phyloP scores from a whole-genome alignment of 306 rosid genomes.

The Corylus heterophylla region DNA sequence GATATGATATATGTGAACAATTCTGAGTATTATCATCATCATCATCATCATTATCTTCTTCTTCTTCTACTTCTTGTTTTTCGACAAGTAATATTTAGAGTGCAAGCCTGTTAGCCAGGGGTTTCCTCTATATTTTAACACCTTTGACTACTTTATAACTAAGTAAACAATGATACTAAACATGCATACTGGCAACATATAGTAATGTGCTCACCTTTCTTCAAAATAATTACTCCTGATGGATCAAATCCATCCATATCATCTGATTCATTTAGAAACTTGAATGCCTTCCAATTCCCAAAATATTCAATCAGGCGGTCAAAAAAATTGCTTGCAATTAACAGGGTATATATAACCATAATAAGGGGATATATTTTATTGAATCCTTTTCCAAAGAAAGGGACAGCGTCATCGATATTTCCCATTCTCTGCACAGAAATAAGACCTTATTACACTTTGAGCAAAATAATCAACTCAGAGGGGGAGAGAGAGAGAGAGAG shows the following conservation, averaged over 20 bases:
- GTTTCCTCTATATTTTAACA: background rate
- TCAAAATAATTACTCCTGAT: conserved; percentile 82
- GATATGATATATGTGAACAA: conserved; percentile 4
- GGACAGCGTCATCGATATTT: conserved; percentile 86
- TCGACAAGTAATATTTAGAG: background rate
- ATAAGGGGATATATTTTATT: conserved; percentile 90
- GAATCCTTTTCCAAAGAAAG: conserved; percentile 82
- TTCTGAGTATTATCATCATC: too few species aligned
- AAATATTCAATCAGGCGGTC: conserved; percentile 64
- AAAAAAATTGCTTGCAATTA: conserved; percentile 75
- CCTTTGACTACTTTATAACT: background rate
- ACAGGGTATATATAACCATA: conserved; percentile 85
- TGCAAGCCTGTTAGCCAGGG: background rate
- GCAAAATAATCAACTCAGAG: background rate
- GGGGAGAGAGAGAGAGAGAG: background rate
- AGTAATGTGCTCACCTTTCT: conserved; percentile 53
- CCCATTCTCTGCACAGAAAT: conserved; percentile 86
- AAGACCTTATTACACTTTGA: conserved; percentile 11
- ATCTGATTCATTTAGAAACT: conserved; percentile 59
- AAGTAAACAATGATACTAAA: background rate
- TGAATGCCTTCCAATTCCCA: conserved; percentile 81
- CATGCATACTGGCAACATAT: background rate
- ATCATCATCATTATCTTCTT: background rate
- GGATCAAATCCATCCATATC: conserved; percentile 91
- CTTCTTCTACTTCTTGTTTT: background rate